Evolutionary conservation across 306 rosid species (phyloP).

Genomic region (Calophaca sinica): DNA sequence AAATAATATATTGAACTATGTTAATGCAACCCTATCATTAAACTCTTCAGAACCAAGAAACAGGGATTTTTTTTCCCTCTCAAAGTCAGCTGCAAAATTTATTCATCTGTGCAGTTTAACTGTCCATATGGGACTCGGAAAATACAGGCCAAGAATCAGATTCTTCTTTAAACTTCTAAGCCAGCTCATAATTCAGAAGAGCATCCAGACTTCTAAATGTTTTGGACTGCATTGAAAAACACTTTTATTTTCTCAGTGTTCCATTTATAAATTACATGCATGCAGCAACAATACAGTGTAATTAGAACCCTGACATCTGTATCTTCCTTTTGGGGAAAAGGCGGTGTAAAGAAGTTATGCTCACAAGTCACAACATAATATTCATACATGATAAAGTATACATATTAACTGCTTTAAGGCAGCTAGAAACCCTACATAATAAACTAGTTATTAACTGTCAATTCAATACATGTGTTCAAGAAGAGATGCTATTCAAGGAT

Average conservation of each 20-base stretch:
- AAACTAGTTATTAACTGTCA: conserved; percentile 3
- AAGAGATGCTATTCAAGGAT: conserved; percentile 2
- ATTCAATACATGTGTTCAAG: neutral
- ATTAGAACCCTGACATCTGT: neutral
- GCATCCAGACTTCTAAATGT: neutral
- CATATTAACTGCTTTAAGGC: conserved; percentile 17
- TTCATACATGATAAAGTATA: neutral
- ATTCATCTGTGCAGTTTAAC: neutral
- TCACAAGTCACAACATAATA: neutral
- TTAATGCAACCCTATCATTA: too few species aligned
- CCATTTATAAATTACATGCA: neutral
- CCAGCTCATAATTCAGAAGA: neutral
- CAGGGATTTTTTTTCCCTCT: too few species aligned
- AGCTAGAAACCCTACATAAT: neutral
- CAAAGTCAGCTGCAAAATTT: too few species aligned
- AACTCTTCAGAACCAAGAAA: too few species aligned
- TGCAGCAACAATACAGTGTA: neutral
- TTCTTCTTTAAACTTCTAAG: conserved; percentile 8
- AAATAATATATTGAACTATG: conserved; percentile 7
- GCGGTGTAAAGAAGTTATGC: conserved; percentile 6
- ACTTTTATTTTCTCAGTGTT: neutral
- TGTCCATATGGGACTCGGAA: neutral
- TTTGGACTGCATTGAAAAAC: neutral
- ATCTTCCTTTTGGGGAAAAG: conserved; percentile 14
- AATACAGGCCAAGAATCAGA: neutral